A percentile compares a stretch with the other conserved stretches of the same genome.
Evolutionary conservation across 768 basidiomycete genomes (phyloP).

Genomic region (Udeniomyces megalosporus): DNA sequence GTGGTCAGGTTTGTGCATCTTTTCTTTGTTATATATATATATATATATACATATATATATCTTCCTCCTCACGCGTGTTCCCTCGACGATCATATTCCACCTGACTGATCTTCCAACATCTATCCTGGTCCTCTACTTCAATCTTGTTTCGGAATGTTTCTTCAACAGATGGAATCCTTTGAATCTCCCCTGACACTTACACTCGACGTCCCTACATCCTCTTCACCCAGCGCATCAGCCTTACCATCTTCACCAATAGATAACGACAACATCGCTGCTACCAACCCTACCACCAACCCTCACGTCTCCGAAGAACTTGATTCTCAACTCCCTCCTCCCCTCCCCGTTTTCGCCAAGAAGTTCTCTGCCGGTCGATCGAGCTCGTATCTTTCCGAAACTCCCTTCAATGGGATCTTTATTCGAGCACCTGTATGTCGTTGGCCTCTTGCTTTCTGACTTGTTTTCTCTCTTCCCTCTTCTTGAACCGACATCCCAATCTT

Average conservation of each 20-base stretch:
- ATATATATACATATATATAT: no score
- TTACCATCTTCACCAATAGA: background rate
- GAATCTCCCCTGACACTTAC: slow-evolving; percentile 1
- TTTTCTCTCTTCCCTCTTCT: background rate
- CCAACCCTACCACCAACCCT: no score
- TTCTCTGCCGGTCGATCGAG: no score
- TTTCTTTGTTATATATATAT: no score
- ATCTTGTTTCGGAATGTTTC: background rate
- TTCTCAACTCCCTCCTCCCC: background rate
- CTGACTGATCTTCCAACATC: background rate
- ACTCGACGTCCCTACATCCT: background rate
- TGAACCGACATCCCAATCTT: no score
- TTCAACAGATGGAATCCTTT: slow-evolving; percentile 8
- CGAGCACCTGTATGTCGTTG: slow-evolving; percentile 8
- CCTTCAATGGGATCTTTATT: slow-evolving; percentile 13
- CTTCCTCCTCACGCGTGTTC: no score
- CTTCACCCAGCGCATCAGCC: background rate
- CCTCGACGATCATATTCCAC: no score
- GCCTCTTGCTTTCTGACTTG: background rate
- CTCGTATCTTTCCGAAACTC: background rate
- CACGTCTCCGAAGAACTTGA: background rate
- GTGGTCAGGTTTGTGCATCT: background rate
- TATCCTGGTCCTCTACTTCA: background rate
- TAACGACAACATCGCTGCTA: no score
- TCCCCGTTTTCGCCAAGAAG: background rate